Conservation (phyloP, 257 asterid species). For the Solanum paucissectum region DNA sequence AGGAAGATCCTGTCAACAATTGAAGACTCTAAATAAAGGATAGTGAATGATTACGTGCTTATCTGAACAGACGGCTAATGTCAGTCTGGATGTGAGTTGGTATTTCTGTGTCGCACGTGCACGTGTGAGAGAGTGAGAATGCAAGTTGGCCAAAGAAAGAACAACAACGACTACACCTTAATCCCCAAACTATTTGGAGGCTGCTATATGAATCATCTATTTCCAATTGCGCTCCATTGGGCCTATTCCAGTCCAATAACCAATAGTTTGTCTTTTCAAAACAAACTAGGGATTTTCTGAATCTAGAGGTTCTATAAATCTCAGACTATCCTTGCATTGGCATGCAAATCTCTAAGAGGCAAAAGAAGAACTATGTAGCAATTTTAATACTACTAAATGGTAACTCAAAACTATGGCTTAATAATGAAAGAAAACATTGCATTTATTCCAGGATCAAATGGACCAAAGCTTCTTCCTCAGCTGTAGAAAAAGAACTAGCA, state of each 20-base stretch:
- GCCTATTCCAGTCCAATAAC: not conserved
- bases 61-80: not conserved
- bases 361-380: not conserved
- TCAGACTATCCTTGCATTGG: not conserved
- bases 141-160: not conserved
- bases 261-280: not conserved
- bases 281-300: not conserved
- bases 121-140: not conserved
- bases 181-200: not conserved
- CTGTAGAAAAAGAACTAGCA: not conserved
- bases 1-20: slow-evolving; percentile 70
- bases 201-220: not conserved
- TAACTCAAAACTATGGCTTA: not conserved
- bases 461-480: not conserved
- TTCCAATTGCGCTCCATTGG: not conserved
- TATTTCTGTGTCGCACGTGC: not conserved
- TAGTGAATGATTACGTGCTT: not conserved
- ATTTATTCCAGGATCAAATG: not conserved
- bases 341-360: not conserved
- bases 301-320: not conserved
- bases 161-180: not conserved
- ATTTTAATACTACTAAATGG: not conserved
- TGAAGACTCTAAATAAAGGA: not conserved
- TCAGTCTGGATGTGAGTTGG: not conserved
- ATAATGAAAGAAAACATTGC: not conserved